Evolutionary conservation across 2,329 filamentous ascomycete genomes (phyloP).

Genomic region (Colletotrichum australisinense): DNA sequence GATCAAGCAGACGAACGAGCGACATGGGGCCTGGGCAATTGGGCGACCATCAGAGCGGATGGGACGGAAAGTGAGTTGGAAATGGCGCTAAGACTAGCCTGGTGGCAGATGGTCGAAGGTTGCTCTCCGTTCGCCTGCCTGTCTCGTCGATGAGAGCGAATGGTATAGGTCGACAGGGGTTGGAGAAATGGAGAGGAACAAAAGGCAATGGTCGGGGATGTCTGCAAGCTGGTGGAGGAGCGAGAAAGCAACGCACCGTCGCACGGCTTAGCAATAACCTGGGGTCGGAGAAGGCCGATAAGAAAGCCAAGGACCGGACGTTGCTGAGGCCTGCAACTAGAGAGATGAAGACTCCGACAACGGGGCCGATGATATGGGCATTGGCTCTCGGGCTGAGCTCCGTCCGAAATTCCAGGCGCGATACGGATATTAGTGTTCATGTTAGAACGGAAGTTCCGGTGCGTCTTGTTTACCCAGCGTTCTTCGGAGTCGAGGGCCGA

Average conservation of each 20-base stretch:
- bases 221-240: slow-evolving; percentile 15
- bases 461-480: background rate
- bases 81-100: slow-evolving; percentile 16
- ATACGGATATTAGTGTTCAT: background rate
- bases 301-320: background rate
- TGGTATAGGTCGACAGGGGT: slow-evolving; percentile 19
- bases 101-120: slow-evolving; percentile 1
- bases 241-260: background rate
- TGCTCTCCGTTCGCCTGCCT: slow-evolving; percentile 19
- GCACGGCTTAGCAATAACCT: background rate
- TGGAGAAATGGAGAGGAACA: background rate
- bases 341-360: background rate
- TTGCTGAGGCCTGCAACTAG: background rate
- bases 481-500: background rate
- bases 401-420: background rate
- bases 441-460: background rate
- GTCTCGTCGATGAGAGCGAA: slow-evolving; percentile 6
- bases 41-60: slow-evolving; percentile 20
- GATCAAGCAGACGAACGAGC: background rate
- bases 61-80: slow-evolving; percentile 10
- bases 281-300: slow-evolving; percentile 18
- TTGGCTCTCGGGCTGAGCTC: background rate
- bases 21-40: background rate
- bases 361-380: background rate
- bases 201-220: slow-evolving; percentile 4